Base-by-base conservation (phyloP, 345 rosid genomes). In the Populus simonii region DNA sequence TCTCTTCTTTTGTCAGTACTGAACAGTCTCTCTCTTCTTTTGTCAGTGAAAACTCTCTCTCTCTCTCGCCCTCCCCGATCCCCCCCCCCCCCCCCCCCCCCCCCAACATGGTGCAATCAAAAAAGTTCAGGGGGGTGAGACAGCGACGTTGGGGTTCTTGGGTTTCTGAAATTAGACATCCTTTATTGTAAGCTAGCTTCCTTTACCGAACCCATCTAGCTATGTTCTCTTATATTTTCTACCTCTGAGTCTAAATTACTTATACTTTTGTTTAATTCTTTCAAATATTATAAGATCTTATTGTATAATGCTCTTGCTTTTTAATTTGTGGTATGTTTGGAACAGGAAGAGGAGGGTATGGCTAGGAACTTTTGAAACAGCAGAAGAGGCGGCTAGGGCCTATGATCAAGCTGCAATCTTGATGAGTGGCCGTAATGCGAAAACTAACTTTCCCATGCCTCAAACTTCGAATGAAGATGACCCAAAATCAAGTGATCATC, bases 361-460 rank as follows among this genome's bases (percentile, higher is more conserved):
- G 88, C 80, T 86, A 12, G 88, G 88, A 12, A 86, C 88, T n/a
- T 86, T 83, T 59, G 88, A 86, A 73, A 85, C 85, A 6, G 84
- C 84, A 29, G 84, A 81, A 43, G 80, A 76, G 25, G 84, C 84
- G 1, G 84, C 84, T 0, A 43, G 83, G 59, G 86, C 86, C 16
- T 86, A 86, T 45, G 88, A 86, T 49, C 83, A 86, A 70, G 86
- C 88, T 13, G 86, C 88, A 11, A 69, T 86, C 47, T 59, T 86
- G 63, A 78, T 86, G 86, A 78, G 83, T 27, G 88, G 88, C 15
- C 81, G 84, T 3, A 86, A 81, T 27, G 88, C 86, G 9, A 86
- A 86, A 77, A 83, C 88, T 11, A 86, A 86, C 63, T 86, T 86
- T 49, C 88, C 88, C 1, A 47, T 69, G 2, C 9, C 79, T 38